These are phyloP conservation scores for Mycosphaerella sp. DNA, from an alignment of 2,329 filamentous ascomycete genomes.

Conservation along the genomic window DNA sequence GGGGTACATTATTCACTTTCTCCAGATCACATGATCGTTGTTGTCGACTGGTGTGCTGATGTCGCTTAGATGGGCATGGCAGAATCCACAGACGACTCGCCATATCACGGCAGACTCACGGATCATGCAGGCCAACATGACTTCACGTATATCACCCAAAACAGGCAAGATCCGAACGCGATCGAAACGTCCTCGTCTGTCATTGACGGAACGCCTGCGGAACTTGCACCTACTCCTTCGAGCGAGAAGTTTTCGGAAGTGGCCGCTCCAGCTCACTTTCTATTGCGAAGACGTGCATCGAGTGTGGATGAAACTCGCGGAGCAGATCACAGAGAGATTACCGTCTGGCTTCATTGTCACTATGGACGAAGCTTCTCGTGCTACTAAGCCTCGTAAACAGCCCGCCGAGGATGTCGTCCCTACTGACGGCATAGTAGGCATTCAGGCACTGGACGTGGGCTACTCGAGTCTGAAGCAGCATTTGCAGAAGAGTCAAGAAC, in stretches of 20 bases:
- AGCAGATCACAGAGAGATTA: constrained; percentile 44
- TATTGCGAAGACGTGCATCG: constrained; percentile 63
- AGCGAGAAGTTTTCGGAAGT: constrained; percentile 70
- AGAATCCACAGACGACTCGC: constrained; percentile 71
- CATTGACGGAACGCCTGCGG: constrained; percentile 62
- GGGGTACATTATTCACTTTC: not conserved
- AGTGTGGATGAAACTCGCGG: constrained; percentile 59
- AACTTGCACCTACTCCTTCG: constrained; percentile 76
- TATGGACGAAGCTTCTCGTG: constrained; percentile 17
- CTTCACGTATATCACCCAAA: constrained; percentile 32
- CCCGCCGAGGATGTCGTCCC: not conserved
- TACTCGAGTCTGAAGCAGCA: constrained; percentile 47
- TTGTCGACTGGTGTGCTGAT: not conserved
- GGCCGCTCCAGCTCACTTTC: constrained; percentile 78
- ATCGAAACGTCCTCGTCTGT: constrained; percentile 52
- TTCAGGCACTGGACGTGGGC: constrained; percentile 47
- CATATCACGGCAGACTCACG: constrained; percentile 64
- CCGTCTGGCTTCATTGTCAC: constrained; percentile 45
- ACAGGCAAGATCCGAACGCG: constrained; percentile 41
- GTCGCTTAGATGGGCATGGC: constrained; percentile 72
- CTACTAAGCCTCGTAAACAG: constrained; percentile 12
- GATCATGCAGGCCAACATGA: constrained; percentile 44
- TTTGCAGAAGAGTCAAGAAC: constrained; percentile 46
- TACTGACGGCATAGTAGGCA: constrained; percentile 26
- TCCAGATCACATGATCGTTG: not conserved